A percentile compares a stretch with the other conserved stretches of the same genome.
Conservation (phyloP, 1,284 basidiomycete species). For the Leucoagaricus sp. region DNA sequence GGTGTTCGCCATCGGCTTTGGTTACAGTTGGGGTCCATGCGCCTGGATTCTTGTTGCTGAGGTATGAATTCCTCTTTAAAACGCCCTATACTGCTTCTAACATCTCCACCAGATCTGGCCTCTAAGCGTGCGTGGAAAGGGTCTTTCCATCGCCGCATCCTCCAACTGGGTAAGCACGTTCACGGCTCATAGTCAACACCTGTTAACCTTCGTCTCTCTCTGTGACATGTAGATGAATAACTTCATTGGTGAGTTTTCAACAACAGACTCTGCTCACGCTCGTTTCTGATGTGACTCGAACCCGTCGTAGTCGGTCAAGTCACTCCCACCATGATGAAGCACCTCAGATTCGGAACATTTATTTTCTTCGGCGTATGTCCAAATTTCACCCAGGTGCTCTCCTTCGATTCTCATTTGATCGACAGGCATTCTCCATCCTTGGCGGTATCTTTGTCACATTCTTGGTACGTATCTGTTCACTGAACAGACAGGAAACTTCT, state of each 20-base stretch:
- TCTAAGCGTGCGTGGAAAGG: constrained; percentile 66
- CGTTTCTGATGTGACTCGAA: background rate
- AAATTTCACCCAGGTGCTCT: background rate
- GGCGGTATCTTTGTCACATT: constrained; percentile 66
- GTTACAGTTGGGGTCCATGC: constrained; percentile 73
- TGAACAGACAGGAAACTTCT: background rate
- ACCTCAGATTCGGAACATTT: constrained; percentile 65
- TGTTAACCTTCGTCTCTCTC: constrained; percentile 7
- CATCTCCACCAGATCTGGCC: constrained; percentile 53
- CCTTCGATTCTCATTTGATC: background rate
- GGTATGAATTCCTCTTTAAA: constrained; percentile 26
- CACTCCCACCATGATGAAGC: constrained; percentile 61
- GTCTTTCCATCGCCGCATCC: constrained; percentile 67
- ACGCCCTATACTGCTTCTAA: background rate
- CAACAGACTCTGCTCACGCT: background rate
- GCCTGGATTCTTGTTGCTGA: constrained; percentile 68
- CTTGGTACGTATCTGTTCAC: constrained; percentile 53
- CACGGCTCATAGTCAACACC: background rate
- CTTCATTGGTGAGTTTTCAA: constrained; percentile 56
- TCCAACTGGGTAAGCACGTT: constrained; percentile 61
- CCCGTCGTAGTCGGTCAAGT: constrained; percentile 36
- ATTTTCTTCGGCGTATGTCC: constrained; percentile 64
- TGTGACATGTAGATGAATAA: constrained; percentile 65
- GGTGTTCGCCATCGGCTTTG: constrained; percentile 68
- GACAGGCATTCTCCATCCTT: constrained; percentile 58